Conservation (phyloP, 805 yeast species). For the Ogataea thermomethanolica region DNA sequence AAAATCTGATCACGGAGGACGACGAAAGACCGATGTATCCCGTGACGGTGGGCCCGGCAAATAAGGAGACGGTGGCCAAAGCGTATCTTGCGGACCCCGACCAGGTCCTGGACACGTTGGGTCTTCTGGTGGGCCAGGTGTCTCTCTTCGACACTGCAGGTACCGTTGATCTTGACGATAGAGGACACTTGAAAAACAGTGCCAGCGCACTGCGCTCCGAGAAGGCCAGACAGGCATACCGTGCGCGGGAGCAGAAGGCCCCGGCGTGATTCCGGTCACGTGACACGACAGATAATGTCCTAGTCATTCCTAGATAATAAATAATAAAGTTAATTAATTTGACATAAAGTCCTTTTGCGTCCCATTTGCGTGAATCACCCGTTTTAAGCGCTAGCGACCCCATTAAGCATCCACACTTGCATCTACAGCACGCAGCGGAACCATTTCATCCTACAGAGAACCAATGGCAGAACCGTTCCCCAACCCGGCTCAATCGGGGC, state of each 20-base stretch:
- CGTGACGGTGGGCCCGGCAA: conserved; percentile 90
- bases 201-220: conserved; percentile 42
- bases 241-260: conserved; percentile 2
- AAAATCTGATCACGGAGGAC: conserved; percentile 42
- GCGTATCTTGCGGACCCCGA: conserved; percentile 81
- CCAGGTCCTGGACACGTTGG: conserved; percentile 81
- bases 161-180: conserved; percentile 67
- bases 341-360: too few relatives aligned
- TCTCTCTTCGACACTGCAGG: conserved; percentile 78
- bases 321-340: background rate
- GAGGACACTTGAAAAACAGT: conserved; percentile 62
- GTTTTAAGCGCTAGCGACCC: too few relatives aligned
- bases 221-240: conserved; percentile 35
- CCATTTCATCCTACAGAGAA: background rate
- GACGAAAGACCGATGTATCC: conserved; percentile 69
- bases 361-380: too few relatives aligned
- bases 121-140: conserved; percentile 73
- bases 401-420: too few relatives aligned
- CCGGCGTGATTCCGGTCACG: background rate
- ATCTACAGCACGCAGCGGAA: too few relatives aligned
- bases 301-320: background rate
- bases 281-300: background rate
- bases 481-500: conserved; percentile 12
- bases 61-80: conserved; percentile 79
- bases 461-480: conserved; percentile 23